These are phyloP conservation scores for Cicer pinnatifidum DNA, from an alignment of 306 rosid genomes.

Conservation along the genomic window DNA sequence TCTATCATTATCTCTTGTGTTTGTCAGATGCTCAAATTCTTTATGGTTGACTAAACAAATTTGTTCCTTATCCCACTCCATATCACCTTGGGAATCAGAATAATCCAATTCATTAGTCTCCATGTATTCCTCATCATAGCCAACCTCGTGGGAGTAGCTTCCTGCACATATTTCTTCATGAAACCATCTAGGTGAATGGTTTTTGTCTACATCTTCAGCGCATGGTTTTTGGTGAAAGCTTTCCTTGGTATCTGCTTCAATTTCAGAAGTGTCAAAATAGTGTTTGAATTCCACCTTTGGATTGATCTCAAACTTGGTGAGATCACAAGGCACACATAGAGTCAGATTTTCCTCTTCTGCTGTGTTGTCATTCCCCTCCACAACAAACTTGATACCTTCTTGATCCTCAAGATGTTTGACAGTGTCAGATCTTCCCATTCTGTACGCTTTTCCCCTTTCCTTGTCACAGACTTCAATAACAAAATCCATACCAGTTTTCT, in stretches of 20 bases:
- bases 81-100: conserved; percentile 47
- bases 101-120: conserved; percentile 44
- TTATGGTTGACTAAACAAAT: conserved; percentile 43
- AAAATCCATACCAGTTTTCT: conserved; percentile 50
- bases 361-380: conserved; percentile 35
- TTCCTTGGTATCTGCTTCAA: conserved; percentile 43
- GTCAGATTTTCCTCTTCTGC: conserved; percentile 37
- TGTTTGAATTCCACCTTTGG: conserved; percentile 43
- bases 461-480: conserved; percentile 56
- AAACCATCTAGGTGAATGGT: conserved; percentile 36
- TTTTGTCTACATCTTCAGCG: conserved; percentile 39
- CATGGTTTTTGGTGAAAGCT: conserved; percentile 39
- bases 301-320: conserved; percentile 46
- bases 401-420: conserved; percentile 38
- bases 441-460: conserved; percentile 33
- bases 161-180: conserved; percentile 44
- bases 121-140: conserved; percentile 42
- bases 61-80: conserved; percentile 62
- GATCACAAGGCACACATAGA: conserved; percentile 42
- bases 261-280: conserved; percentile 11
- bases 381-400: conserved; percentile 28
- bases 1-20: conserved; percentile 42
- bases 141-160: conserved; percentile 46
- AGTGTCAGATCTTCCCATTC: conserved; percentile 18
- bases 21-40: conserved; percentile 42